Evolutionary conservation across 257 asterid species (phyloP).

Genomic region (Solanum clarkiae): DNA sequence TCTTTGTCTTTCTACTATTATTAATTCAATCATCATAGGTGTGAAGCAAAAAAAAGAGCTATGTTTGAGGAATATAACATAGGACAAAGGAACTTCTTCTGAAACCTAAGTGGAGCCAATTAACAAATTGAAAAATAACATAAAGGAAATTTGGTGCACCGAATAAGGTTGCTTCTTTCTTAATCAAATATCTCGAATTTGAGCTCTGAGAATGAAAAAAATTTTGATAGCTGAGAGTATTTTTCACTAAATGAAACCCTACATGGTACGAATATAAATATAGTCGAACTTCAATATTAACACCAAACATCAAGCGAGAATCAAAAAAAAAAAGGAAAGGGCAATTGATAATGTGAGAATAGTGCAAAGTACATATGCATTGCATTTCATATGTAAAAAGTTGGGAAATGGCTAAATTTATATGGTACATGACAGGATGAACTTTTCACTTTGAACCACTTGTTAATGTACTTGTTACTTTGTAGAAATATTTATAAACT

Average conservation of each 20-base stretch:
- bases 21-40: not conserved
- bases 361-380: not conserved
- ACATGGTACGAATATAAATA: fast-evolving
- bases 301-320: fast-evolving
- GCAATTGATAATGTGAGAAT: not conserved
- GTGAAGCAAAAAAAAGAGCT: not conserved
- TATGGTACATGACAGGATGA: not conserved
- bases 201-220: fast-evolving
- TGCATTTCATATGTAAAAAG: not conserved
- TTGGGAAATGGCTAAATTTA: not conserved
- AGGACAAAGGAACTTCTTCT: not conserved
- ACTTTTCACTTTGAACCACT: not conserved
- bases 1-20: not conserved
- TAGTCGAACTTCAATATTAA: not conserved
- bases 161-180: too few relatives aligned
- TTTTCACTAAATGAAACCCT: fast-evolving
- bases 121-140: not conserved
- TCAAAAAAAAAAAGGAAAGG: not conserved
- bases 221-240: not conserved
- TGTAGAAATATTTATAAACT: not conserved
- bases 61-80: not conserved
- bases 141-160: not conserved
- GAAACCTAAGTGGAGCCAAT: slow-evolving; percentile 3
- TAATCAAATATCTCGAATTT: fast-evolving
- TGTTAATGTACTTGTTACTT: not conserved